Base-by-base conservation (phyloP, 23 red algal genomes). In the Agarophyton chilense region DNA sequence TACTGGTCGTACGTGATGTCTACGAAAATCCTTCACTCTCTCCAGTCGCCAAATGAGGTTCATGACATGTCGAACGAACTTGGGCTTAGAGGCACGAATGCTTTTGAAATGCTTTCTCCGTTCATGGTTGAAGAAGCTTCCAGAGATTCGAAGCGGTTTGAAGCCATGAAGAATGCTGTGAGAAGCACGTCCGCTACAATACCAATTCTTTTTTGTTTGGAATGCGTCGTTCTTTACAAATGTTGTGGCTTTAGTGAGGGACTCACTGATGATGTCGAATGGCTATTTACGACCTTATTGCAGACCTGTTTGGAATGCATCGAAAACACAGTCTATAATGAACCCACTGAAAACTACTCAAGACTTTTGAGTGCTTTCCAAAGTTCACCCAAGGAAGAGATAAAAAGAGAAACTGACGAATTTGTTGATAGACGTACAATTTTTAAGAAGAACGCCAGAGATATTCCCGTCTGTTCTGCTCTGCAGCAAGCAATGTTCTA, bases 61-160 rank as follows among this genome's bases (percentile, higher is more conserved):
- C 32, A 18, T 52, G 19, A 28, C 12, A 28, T 12, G 24, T 49
- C 41, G 3, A 18, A 38, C 18, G 17, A 7, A 4, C 19, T 24
- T 19, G 43, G 11, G 2, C 11, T 33, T 19, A 41, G 38, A 6
- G 65, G 57, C n/a, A 31, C 24, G 7, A 72, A 7, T 28, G 16
- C 14, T 17, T 45, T 53, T 31, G 58, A 63, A 70, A 10, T 86
- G n/a, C 65, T 53, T 21, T 53, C 62, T 39, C 82, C 82, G 4
- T 86, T 86, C 35, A 63, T 86, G 47, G 47, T 63, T 51, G 65
- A 70, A 36, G 16, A 73, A 35, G 82, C 82, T n/a, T 54, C 64
- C 10, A 67, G 49, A 19, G 47, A 63, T 29, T 8, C n/a, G n/a
- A 12, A 56, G 8, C 18, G 22, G 29, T 72, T 28, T 71, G 44